Conservation (phyloP, 78 protist genomes). For the Trichosphaerium sp. region DNA sequence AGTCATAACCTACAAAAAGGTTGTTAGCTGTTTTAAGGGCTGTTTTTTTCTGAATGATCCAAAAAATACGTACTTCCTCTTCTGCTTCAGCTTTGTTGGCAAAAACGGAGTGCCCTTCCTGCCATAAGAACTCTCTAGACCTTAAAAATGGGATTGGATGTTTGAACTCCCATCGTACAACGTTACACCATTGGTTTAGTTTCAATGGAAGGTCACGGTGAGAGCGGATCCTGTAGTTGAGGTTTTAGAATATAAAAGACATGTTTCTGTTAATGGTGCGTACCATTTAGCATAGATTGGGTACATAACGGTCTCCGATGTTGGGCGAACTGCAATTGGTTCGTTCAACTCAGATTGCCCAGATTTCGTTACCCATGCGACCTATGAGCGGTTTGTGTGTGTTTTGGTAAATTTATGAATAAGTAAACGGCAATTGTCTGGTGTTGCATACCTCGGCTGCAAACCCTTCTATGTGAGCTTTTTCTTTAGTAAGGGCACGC, state of each 20-base stretch:
- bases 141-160: conserved; percentile 94
- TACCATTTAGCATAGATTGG: conserved; percentile 85
- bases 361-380: conserved; percentile 95
- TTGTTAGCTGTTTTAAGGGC: not conserved
- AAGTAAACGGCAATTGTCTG: no score
- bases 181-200: conserved; percentile 91
- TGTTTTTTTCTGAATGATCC: no score
- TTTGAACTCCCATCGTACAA: conserved; percentile 98
- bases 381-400: conserved; percentile 4
- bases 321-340: conserved; percentile 96
- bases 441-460: conserved; percentile 82
- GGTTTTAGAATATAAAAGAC: no score
- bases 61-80: no score
- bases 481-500: conserved; percentile 54
- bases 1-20: no score
- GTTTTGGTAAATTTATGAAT: not conserved
- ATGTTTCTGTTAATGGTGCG: no score
- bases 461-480: conserved; percentile 88
- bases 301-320: conserved; percentile 95
- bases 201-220: conserved; percentile 94
- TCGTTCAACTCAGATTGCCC: conserved; percentile 69
- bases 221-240: no score
- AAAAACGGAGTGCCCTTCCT: conserved; percentile 97
- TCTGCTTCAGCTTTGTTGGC: conserved; percentile 79
- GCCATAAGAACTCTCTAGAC: conserved; percentile 97